Evolutionary conservation across 2,329 filamentous ascomycete species (phyloP), one percentile per base, ranked within the genome.

Genomic region (Penicillium oxalicum): DNA sequence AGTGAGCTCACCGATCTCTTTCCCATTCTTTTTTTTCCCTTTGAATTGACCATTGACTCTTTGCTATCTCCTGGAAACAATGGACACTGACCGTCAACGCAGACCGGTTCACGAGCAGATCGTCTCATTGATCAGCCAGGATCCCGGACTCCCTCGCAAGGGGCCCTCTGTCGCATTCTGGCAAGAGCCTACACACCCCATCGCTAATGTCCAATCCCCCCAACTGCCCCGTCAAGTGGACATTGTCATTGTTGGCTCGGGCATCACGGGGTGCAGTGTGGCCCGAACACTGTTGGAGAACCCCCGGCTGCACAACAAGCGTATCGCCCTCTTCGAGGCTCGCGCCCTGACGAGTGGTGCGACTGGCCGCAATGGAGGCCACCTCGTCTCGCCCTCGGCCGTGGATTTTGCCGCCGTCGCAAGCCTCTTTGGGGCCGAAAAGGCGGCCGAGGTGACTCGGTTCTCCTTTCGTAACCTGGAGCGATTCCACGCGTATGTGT

Each of bases 211-310:
- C 8, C 54, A 51, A 36, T 60, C 58, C n/a, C 29, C 42, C 9
- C 24, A 43, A 9, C 45, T 63, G n/a, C 52, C 55, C 8, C 32
- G 51, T 27, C 27, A 49, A 25, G 51, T 52, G 3, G 61, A 63
- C 32, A 44, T 62, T 28, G 58, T 58, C 41, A 56, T 64, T n/a
- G 54, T 64, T 18, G 61, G 61, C 34, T 61, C 58, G 32, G 61
- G 60, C 0, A 61, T 64, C 29, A 59, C 59, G 3, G 59, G 54
- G 8, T 57, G 56, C 12, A 63, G 61, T 45, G 60, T 57, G 9
- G 53, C 61, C 1, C 54, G 56, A 37, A 51, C 56, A 28, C 37
- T 64, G 1, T 54, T 61, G 7, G 43, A 51, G 9, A 52, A 56
- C 18, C 29, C 40, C 32, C 28, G 38, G 25, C 38, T 42, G 7